Evolutionary conservation across 2,329 filamentous ascomycete genomes (phyloP).

Genomic region (Albophoma yamanashiensis): DNA sequence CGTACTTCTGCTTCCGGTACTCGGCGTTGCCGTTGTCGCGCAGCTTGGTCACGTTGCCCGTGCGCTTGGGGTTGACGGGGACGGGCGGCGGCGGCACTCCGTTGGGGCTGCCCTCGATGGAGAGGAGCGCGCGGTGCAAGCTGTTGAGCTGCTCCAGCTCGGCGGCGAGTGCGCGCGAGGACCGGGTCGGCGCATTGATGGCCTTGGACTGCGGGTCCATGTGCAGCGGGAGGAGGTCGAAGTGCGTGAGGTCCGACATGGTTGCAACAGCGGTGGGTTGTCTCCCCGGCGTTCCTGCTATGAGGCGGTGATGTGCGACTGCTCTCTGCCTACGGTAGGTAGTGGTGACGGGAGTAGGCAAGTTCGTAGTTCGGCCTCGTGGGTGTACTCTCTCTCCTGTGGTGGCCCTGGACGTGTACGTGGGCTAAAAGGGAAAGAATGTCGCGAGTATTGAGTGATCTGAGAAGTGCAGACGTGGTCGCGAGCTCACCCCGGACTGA

Average conservation of each 20-base stretch:
- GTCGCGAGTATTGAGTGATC: neutral
- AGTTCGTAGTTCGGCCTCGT: neutral
- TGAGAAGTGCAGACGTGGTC: neutral
- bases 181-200: conserved; percentile 37
- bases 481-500: neutral
- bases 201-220: conserved; percentile 77
- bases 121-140: conserved; percentile 65
- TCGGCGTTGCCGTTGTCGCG: conserved; percentile 77
- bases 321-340: neutral
- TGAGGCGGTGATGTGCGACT: neutral
- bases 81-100: conserved; percentile 73
- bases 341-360: neutral
- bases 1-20: conserved; percentile 66
- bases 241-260: conserved; percentile 58
- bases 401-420: neutral
- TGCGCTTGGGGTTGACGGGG: conserved; percentile 87
- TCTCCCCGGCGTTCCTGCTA: neutral
- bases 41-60: conserved; percentile 78
- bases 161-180: conserved; percentile 40
- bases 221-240: conserved; percentile 70
- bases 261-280: conserved; percentile 6
- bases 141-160: conserved; percentile 67
- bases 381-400: neutral
- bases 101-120: conserved; percentile 40
- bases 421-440: neutral